Evolutionary conservation across 805 yeast genomes (phyloP).

Genomic region (Candida qinlingensis): DNA sequence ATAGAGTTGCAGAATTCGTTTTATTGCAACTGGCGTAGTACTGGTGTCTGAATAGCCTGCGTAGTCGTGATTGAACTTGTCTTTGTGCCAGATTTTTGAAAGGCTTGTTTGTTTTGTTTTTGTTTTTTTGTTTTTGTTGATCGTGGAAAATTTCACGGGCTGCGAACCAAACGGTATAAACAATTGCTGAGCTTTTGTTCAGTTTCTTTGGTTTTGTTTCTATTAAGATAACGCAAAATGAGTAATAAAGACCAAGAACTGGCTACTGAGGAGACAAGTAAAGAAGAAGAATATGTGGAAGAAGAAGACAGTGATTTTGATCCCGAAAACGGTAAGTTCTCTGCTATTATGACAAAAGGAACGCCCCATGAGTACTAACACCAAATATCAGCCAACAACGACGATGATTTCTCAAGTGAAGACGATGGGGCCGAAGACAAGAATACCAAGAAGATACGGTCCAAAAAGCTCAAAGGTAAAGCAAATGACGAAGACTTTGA

Average conservation of each 20-base stretch:
- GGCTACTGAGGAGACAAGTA: conserved; percentile 25
- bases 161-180: no score
- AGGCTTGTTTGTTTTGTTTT: neutral
- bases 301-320: conserved; percentile 56
- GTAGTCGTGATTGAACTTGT: neutral
- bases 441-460: neutral
- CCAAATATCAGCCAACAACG: conserved; percentile 5
- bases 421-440: conserved; percentile 21
- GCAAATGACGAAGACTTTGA: conserved; percentile 29
- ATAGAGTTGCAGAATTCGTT: no score
- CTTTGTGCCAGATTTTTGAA: neutral
- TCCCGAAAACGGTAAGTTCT: conserved; percentile 31
- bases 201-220: no score
- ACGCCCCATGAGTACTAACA: conserved; percentile 4
- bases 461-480: conserved; percentile 19
- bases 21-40: neutral
- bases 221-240: neutral
- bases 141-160: neutral
- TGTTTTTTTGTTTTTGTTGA: neutral
- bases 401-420: conserved; percentile 15
- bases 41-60: neutral
- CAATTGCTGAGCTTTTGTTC: no score
- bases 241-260: neutral
- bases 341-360: no score
- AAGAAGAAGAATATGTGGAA: conserved; percentile 39